phyloP scores from a whole-genome alignment of 371 early-diverging fungal genomes.

The Aphelidium insulamus region DNA sequence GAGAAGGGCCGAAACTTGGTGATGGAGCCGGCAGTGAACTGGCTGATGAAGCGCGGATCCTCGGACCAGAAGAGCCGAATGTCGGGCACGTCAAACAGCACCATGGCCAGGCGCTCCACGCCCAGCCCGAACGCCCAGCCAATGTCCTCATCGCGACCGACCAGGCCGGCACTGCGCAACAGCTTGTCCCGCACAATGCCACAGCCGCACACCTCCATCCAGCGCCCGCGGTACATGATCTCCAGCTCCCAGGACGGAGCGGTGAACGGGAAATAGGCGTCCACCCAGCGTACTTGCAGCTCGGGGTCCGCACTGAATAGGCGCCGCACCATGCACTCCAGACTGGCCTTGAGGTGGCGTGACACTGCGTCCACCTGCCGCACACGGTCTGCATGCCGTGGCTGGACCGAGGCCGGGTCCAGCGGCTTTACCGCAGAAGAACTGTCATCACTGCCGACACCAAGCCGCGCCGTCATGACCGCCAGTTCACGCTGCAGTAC shows the following conservation, averaged over 20 bases:
- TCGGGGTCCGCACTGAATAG: constrained; percentile 29
- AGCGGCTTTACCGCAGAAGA: no score
- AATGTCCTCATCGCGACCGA: constrained; percentile 48
- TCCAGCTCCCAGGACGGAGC: constrained; percentile 92
- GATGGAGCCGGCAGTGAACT: constrained; percentile 47
- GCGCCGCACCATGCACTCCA: constrained; percentile 54
- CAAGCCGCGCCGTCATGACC: no score
- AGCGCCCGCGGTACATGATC: constrained; percentile 69
- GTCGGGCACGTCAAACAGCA: constrained; percentile 81
- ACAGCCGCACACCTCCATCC: constrained; percentile 89
- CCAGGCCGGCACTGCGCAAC: constrained; percentile 38
- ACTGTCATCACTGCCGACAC: no score
- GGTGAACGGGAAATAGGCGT: constrained; percentile 88
- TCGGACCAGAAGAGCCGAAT: constrained; percentile 89
- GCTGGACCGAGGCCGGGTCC: constrained; percentile 4
- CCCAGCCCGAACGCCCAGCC: constrained; percentile 97
- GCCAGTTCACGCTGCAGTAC: background rate
- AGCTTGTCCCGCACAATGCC: constrained; percentile 75
- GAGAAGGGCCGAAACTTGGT: constrained; percentile 56
- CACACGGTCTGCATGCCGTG: constrained; percentile 24
- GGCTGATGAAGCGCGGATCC: constrained; percentile 66
- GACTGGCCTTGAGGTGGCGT: constrained; percentile 44
- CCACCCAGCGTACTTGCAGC: constrained; percentile 80
- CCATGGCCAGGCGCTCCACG: constrained; percentile 89
- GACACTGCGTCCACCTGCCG: constrained; percentile 29